phyloP scores from a whole-genome alignment of 345 rosid genomes.

The Clarkia xantiana region DNA sequence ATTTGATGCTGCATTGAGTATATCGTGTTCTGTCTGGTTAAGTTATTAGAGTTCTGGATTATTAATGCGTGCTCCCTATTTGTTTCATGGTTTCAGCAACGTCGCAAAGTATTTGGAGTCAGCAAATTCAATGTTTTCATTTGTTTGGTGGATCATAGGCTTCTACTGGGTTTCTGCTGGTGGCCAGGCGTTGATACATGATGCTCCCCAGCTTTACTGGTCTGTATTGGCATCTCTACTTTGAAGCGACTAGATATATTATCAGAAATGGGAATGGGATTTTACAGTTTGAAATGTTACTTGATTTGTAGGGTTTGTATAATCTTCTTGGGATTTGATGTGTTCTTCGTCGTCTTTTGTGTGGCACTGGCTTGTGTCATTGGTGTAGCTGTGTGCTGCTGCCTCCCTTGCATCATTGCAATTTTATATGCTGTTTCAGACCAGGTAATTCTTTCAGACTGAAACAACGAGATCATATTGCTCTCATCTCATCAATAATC shows the following conservation, averaged over 20 bases:
- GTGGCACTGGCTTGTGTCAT: constrained; percentile 90
- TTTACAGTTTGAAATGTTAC: constrained; percentile 10
- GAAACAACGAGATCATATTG: no score
- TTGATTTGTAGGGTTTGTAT: constrained; percentile 70
- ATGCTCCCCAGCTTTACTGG: constrained; percentile 86
- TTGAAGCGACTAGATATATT: background rate
- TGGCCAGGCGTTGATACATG: constrained; percentile 53
- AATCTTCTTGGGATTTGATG: constrained; percentile 86
- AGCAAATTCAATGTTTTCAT: constrained; percentile 94
- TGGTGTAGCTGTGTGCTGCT: constrained; percentile 97
- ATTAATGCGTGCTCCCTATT: background rate
- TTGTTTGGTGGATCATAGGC: constrained; percentile 99
- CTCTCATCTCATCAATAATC: no score
- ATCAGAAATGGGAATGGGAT: background rate
- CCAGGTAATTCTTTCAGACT: constrained; percentile 42
- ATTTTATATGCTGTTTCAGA: constrained; percentile 89
- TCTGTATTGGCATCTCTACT: constrained; percentile 14
- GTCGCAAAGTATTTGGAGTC: constrained; percentile 88
- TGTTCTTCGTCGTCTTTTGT: constrained; percentile 90
- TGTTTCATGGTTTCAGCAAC: constrained; percentile 21
- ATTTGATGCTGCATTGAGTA: background rate
- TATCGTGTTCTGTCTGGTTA: background rate
- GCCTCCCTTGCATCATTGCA: constrained; percentile 95
- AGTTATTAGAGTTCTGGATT: no score
- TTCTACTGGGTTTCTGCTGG: constrained; percentile 98